Percentiles rank a stretch among this genome's conserved stretches.
phyloP scores from a whole-genome alignment of 768 basidiomycete genomes.

The Pleurotus sapidus region DNA sequence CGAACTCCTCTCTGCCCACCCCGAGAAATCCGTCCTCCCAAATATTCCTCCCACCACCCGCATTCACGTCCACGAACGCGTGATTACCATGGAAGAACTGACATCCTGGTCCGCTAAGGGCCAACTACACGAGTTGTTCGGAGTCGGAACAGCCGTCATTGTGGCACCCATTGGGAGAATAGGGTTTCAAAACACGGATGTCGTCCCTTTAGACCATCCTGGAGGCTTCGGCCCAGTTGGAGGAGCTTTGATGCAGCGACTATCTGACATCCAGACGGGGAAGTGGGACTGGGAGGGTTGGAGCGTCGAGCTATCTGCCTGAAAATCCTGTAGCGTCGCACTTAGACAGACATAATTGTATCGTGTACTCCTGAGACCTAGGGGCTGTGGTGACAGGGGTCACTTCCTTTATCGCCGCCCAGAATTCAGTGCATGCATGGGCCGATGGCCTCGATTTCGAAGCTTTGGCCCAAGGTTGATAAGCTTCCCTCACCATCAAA shows the following conservation, averaged over 20 bases:
- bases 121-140: constrained; percentile 69
- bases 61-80: constrained; percentile 51
- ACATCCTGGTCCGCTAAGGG: constrained; percentile 43
- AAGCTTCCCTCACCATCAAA: too few relatives aligned
- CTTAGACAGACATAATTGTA: too few relatives aligned
- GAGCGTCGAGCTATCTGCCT: constrained; percentile 37
- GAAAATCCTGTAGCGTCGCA: too few relatives aligned
- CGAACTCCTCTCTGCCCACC: constrained; percentile 59
- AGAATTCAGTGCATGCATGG: too few relatives aligned
- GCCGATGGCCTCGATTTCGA: too few relatives aligned
- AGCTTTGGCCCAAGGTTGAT: too few relatives aligned
- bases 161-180: constrained; percentile 64
- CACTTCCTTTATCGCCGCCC: too few relatives aligned
- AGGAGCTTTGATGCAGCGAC: constrained; percentile 55
- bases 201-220: constrained; percentile 48
- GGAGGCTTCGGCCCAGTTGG: constrained; percentile 53
- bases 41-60: constrained; percentile 30
- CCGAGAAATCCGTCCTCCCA: constrained; percentile 38
- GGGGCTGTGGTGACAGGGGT: too few relatives aligned
- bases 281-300: constrained; percentile 58
- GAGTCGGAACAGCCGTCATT: constrained; percentile 75
- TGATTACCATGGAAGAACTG: constrained; percentile 60
- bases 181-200: constrained; percentile 41
- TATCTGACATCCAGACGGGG: constrained; percentile 75
- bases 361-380: too few relatives aligned